Evolutionary conservation across 495 filamentous ascomycete species (phyloP).

Genomic region (Penicillium chermesinum): DNA sequence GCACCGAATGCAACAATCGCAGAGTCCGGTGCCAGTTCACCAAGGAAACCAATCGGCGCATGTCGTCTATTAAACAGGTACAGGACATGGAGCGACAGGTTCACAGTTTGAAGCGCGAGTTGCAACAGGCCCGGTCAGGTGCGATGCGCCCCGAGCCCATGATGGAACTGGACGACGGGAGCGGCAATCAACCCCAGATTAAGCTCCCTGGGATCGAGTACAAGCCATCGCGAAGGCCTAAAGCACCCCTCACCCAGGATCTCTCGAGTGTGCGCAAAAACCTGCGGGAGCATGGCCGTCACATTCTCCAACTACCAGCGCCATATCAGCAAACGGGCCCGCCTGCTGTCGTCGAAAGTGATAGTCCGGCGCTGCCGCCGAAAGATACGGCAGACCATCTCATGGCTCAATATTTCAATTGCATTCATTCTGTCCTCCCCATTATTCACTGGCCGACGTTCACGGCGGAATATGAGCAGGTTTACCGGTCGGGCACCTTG

Average conservation of each 20-base stretch:
- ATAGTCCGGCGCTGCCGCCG: conserved; percentile 63
- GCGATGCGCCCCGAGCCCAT: conserved; percentile 32
- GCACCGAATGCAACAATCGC: conserved; percentile 91
- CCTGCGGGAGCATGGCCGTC: conserved; percentile 66
- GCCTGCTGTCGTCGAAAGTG: conserved; percentile 47
- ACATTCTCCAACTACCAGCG: conserved; percentile 77
- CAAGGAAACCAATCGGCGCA: conserved; percentile 96
- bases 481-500: conserved; percentile 65
- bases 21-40: conserved; percentile 98
- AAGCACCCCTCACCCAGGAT: conserved; percentile 58
- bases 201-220: conserved; percentile 67
- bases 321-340: conserved; percentile 57
- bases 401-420: conserved; percentile 68
- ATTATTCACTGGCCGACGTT: conserved; percentile 90
- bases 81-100: conserved; percentile 96
- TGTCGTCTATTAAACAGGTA: conserved; percentile 99
- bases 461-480: conserved; percentile 63
- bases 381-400: conserved; percentile 68
- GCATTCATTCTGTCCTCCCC: conserved; percentile 73
- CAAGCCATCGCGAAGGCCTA: conserved; percentile 55
- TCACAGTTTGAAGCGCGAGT: conserved; percentile 64
- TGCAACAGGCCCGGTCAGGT: conserved; percentile 59
- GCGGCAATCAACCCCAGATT: conserved; percentile 51
- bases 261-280: conserved; percentile 67
- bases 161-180: conserved; percentile 58